These are phyloP conservation scores for Neofusicoccum kwambonambiense DNA, from an alignment of 2,329 filamentous ascomycete species.

Conservation along the genomic window DNA sequence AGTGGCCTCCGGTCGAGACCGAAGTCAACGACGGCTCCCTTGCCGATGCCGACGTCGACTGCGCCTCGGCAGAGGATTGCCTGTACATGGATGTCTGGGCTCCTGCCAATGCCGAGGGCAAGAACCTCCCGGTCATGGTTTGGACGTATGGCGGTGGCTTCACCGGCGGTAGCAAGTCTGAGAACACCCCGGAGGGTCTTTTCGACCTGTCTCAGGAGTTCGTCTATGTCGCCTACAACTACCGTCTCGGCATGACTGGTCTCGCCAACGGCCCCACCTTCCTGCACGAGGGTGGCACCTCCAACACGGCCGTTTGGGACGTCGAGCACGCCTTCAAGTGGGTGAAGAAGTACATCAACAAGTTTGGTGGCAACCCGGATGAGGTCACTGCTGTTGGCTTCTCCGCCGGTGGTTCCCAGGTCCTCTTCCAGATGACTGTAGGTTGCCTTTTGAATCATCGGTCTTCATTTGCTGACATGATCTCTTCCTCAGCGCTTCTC, in stretches of 20 bases:
- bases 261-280: conserved; percentile 49
- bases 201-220: conserved; percentile 38
- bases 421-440: conserved; percentile 31
- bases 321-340: conserved; percentile 49
- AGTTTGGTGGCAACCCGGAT: conserved; percentile 48
- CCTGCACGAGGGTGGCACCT: conserved; percentile 39
- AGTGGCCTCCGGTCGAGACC: conserved; percentile 36
- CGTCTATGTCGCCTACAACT: conserved; percentile 37
- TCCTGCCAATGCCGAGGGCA: conserved; percentile 39
- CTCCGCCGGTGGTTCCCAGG: conserved; percentile 19
- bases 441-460: neutral
- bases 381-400: conserved; percentile 50
- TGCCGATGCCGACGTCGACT: conserved; percentile 38
- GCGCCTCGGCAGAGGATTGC: conserved; percentile 45
- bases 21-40: conserved; percentile 34
- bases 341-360: conserved; percentile 48
- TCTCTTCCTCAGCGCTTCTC: conserved; percentile 26
- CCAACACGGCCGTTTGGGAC: conserved; percentile 44
- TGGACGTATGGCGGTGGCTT: conserved; percentile 50
- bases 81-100: conserved; percentile 52
- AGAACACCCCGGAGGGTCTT: conserved; percentile 26
- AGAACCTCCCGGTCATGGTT: conserved; percentile 46
- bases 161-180: conserved; percentile 29
- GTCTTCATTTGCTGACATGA: neutral
- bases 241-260: conserved; percentile 41